Percentiles rank a stretch among this genome's conserved stretches.
Evolutionary conservation across 2,329 filamentous ascomycete species (phyloP).

Genomic region (Hymenoscyphus albidus): DNA sequence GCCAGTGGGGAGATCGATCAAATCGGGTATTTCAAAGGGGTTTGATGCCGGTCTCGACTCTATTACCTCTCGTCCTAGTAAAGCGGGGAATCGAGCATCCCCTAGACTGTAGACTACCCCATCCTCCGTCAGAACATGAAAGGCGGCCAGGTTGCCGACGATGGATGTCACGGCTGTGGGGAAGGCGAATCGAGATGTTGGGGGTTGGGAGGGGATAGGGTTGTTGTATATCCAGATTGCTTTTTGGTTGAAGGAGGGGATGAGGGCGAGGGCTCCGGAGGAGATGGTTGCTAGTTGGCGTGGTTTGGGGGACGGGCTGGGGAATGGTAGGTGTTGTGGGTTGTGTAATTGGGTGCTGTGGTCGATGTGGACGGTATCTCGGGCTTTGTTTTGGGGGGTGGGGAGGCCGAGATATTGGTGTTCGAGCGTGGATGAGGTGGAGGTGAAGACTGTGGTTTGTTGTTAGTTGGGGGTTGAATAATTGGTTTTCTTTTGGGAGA

Average conservation of each 20-base stretch:
- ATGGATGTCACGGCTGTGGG: slow-evolving; percentile 10
- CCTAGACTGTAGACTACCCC: slow-evolving; percentile 46
- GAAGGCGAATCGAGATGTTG: background rate
- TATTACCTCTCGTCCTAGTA: slow-evolving; percentile 49
- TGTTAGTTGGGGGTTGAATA: background rate
- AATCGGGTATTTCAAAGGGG: slow-evolving; percentile 46
- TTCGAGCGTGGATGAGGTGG: background rate
- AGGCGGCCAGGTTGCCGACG: slow-evolving; percentile 38
- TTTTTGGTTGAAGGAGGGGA: background rate
- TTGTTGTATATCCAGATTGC: background rate
- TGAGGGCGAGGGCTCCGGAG: background rate
- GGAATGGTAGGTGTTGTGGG: background rate
- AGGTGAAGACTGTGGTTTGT: background rate
- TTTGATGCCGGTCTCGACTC: slow-evolving; percentile 40
- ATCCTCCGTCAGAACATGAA: slow-evolving; percentile 36
- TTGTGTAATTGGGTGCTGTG: background rate
- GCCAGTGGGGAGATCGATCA: slow-evolving; percentile 49
- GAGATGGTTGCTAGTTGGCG: background rate
- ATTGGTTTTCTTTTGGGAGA: background rate
- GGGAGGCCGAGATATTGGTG: background rate
- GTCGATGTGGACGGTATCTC: background rate
- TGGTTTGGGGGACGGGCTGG: too few relatives aligned
- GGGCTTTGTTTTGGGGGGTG: background rate
- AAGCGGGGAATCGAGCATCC: slow-evolving; percentile 54
- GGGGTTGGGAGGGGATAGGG: background rate